Base-by-base conservation (phyloP, 345 rosid genomes). In the Streptanthus diversifolius region DNA sequence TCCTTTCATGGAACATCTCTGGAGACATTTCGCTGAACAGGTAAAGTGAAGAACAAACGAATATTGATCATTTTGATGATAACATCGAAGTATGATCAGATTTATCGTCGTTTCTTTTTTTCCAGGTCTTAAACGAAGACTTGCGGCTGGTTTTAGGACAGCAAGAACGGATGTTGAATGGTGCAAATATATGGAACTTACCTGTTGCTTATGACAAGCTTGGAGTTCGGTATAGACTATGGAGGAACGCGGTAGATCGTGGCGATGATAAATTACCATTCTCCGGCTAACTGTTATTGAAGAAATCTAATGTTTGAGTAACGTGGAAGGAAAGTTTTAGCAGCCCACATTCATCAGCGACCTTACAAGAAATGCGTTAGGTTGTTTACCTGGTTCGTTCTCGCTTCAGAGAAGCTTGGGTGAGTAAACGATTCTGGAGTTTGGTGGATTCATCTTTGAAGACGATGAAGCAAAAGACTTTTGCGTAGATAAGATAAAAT, bases 21-120 rank as follows among this genome's bases (percentile, higher is more conserved):
- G 99, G 99, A 87, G 87, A 80, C 84, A 91, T 82, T 95, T 90
- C 27, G 99, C 99, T 1, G 87, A 95, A 62, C 96, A 91, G 97
- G 99, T 91, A 82, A 65, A 24, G 3, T 11, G 14, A 22, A 75
- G 8, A 8, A 44, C 30, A 25, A 69, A 10, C 0, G 8, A 70
- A 32, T 27, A 54, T 17, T 37, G 6, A 25, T 5, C 35, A 54
- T 63, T 59, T 53, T 12, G 30, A 37, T 47, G 6, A 30, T 12
- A n/a, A n/a, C n/a, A n/a, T n/a, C n/a, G n/a, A n/a, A n/a, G n/a
- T n/a, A 4, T 49, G 25, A 58, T 45, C 35, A 17, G 1, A 60
- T 10, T 7, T 2, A 29, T 25, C 18, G 6, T 25, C 25, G 6
- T 7, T 22, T 12, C 2, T 53, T 2, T 70, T 61, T 63, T 71